These are phyloP conservation scores for Fraxinus ornus DNA, from an alignment of 305 asterid species.

Conservation along the genomic window DNA sequence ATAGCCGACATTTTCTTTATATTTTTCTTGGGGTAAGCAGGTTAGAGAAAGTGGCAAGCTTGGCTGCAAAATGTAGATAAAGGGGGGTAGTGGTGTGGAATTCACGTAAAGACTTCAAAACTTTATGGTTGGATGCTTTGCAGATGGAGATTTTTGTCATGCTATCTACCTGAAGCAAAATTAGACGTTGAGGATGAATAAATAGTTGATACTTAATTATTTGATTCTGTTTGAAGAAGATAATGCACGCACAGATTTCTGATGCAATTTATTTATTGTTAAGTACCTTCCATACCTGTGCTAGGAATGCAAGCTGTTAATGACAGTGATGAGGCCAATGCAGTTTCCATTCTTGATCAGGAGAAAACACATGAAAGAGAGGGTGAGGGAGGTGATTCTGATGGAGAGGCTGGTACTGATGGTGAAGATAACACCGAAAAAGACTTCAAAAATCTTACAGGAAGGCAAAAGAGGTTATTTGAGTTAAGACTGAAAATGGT, in stretches of 20 bases:
- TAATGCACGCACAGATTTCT: neutral
- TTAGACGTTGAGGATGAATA: neutral
- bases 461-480: constrained; percentile 67
- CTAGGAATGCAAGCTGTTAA: constrained; percentile 34
- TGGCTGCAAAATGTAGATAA: neutral
- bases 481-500: constrained; percentile 86
- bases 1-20: neutral
- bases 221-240: neutral
- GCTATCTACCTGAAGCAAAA: neutral
- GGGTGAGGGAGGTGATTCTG: constrained; percentile 31
- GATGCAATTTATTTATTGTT: neutral
- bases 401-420: constrained; percentile 38
- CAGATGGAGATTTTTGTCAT: neutral
- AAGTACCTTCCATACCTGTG: neutral
- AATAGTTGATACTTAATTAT: neutral
- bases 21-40: neutral
- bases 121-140: neutral
- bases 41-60: neutral
- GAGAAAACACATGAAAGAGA: constrained; percentile 38
- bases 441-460: constrained; percentile 52
- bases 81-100: neutral
- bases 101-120: neutral
- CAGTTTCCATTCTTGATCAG: constrained; percentile 28
- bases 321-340: constrained; percentile 21
- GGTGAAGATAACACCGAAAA: constrained; percentile 33